Conservation (phyloP, 768 basidiomycete species). For the Phlebiopsis flavidoalba region DNA sequence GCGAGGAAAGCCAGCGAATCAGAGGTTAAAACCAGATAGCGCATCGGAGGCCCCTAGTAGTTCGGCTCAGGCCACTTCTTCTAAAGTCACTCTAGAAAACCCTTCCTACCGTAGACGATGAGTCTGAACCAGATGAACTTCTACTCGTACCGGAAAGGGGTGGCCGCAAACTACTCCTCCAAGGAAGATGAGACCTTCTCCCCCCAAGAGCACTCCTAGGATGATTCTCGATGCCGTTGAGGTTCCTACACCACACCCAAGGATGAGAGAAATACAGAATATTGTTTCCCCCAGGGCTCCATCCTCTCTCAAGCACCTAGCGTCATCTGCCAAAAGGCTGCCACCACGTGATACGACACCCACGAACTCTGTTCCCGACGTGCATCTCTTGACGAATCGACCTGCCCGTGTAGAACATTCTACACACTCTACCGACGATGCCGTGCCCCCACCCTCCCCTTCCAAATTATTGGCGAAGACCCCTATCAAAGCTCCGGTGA, state of each 20-base stretch:
- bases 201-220: slow-evolving; percentile 9
- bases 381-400: not conserved
- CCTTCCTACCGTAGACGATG: not conserved
- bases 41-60: not conserved
- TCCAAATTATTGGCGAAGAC: not conserved
- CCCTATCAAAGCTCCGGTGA: slow-evolving; percentile 6
- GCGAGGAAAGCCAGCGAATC: not conserved
- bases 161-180: slow-evolving; percentile 5
- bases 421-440: not conserved
- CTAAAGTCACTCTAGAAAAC: slow-evolving; percentile 9
- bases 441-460: not conserved
- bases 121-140: slow-evolving; percentile 13
- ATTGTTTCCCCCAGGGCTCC: not conserved
- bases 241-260: slow-evolving; percentile 18
- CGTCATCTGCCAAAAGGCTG: not conserved
- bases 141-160: not conserved
- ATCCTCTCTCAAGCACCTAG: not conserved
- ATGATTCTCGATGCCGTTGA: slow-evolving; percentile 22
- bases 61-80: not conserved
- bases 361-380: not conserved
- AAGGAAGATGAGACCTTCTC: not conserved
- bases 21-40: not conserved
- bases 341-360: not conserved
- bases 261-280: slow-evolving; percentile 7
- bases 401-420: not conserved